Evolutionary conservation across 352 stramenopile genomes (phyloP).

Genomic region (Phytophthora fragariaefolia): DNA sequence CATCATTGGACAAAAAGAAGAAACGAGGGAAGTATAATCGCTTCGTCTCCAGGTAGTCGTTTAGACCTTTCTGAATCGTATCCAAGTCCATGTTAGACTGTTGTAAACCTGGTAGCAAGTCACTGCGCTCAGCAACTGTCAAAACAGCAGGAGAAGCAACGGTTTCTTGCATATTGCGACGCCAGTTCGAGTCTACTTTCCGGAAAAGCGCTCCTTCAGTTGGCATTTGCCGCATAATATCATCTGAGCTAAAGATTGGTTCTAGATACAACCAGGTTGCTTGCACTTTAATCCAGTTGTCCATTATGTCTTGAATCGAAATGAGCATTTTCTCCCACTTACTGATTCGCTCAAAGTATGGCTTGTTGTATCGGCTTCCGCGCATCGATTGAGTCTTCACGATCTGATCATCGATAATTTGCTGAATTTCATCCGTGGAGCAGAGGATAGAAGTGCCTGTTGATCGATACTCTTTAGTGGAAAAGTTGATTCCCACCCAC

Average conservation of each 20-base stretch:
- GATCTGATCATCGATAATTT: constrained; percentile 95
- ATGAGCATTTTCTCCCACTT: constrained; percentile 92
- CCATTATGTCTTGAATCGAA: constrained; percentile 92
- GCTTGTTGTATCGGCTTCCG: constrained; percentile 93
- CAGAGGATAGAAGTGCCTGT: constrained; percentile 93
- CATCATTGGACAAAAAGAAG: constrained; percentile 94
- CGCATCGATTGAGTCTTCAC: constrained; percentile 96
- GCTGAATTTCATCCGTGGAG: constrained; percentile 91
- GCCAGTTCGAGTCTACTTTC: constrained; percentile 90
- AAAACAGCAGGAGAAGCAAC: constrained; percentile 75
- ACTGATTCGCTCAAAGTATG: constrained; percentile 89
- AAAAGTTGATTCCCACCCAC: constrained; percentile 93
- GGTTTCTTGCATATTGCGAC: constrained; percentile 89
- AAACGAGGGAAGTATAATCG: constrained; percentile 91
- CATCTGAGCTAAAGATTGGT: constrained; percentile 93
- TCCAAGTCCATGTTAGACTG: constrained; percentile 94
- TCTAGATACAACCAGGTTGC: constrained; percentile 94
- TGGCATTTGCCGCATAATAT: constrained; percentile 95
- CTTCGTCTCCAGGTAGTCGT: constrained; percentile 93
- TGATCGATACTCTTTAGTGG: constrained; percentile 93
- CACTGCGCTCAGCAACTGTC: constrained; percentile 75
- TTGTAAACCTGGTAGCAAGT: constrained; percentile 84
- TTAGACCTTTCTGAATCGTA: constrained; percentile 94
- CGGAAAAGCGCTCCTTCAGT: constrained; percentile 88
- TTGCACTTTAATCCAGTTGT: constrained; percentile 96